Evolutionary conservation across 306 rosid species (phyloP).

Genomic region (Quercus cerris): DNA sequence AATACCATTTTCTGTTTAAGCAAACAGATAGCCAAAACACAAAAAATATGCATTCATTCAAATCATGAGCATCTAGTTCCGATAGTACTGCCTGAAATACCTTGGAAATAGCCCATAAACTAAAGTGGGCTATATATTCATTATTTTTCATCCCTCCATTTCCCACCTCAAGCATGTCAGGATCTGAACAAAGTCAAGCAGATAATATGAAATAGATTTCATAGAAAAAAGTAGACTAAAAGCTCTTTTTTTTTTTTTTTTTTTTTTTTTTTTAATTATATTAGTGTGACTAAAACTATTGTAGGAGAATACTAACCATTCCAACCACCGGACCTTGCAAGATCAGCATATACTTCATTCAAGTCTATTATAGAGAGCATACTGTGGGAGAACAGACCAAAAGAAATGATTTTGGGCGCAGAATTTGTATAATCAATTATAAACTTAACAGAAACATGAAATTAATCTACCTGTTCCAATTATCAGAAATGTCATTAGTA

Average conservation of each 20-base stretch:
- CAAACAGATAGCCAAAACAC: too few relatives aligned
- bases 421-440: background rate
- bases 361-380: conserved; percentile 78
- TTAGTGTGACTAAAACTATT: too few relatives aligned
- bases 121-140: conserved; percentile 89
- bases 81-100: too few relatives aligned
- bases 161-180: conserved; percentile 97
- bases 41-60: too few relatives aligned
- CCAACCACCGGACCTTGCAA: too few relatives aligned
- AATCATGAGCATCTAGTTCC: too few relatives aligned
- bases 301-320: too few relatives aligned
- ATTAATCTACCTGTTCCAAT: conserved; percentile 75
- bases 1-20: too few relatives aligned
- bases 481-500: conserved; percentile 69
- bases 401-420: background rate
- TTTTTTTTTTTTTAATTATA: too few relatives aligned
- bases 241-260: too few relatives aligned
- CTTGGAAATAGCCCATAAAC: conserved; percentile 60
- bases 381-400: conserved; percentile 39
- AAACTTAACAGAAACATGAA: background rate
- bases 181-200: conserved; percentile 51
- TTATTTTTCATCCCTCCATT: conserved; percentile 90
- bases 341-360: conserved; percentile 17
- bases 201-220: background rate
- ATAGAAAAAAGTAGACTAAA: background rate